phyloP scores from a whole-genome alignment of 2,329 filamentous ascomycete genomes.

The Phyllosticta ampelicida region DNA sequence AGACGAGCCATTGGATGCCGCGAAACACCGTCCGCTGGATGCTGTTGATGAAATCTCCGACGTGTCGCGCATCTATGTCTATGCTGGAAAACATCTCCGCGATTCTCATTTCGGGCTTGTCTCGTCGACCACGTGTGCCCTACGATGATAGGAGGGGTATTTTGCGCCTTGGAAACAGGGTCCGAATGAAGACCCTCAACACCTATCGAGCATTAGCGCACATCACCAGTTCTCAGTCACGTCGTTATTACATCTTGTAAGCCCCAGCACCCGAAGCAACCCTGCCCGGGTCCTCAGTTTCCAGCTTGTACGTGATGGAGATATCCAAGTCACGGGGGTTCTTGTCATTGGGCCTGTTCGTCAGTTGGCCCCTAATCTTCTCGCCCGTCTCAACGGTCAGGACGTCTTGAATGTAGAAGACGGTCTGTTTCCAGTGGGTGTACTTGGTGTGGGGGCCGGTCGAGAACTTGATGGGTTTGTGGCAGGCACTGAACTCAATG shows the following conservation, averaged over 20 bases:
- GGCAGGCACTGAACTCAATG: conserved; percentile 95
- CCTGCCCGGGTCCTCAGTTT: conserved; percentile 63
- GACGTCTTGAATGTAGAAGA: conserved; percentile 92
- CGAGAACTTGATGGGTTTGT: conserved; percentile 94
- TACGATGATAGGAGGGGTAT: background rate
- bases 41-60: conserved; percentile 7
- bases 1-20: conserved; percentile 5
- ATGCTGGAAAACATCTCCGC: background rate
- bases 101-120: background rate
- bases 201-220: conserved; percentile 1
- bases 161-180: background rate
- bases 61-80: conserved; percentile 10
- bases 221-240: background rate
- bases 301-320: conserved; percentile 68
- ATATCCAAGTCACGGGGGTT: conserved; percentile 95
- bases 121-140: background rate
- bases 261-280: conserved; percentile 57
- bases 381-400: conserved; percentile 86
- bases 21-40: conserved; percentile 9
- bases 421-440: conserved; percentile 99
- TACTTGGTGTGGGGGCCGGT: conserved; percentile 98
- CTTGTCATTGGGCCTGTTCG: conserved; percentile 83
- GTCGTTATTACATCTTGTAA: conserved; percentile 55
- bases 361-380: conserved; percentile 59
- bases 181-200: conserved; percentile 1